A percentile compares a stretch with the other conserved stretches of the same genome.
Evolutionary conservation across 2,329 filamentous ascomycete species (phyloP).

Genomic region (Fusarium cyanostomum): DNA sequence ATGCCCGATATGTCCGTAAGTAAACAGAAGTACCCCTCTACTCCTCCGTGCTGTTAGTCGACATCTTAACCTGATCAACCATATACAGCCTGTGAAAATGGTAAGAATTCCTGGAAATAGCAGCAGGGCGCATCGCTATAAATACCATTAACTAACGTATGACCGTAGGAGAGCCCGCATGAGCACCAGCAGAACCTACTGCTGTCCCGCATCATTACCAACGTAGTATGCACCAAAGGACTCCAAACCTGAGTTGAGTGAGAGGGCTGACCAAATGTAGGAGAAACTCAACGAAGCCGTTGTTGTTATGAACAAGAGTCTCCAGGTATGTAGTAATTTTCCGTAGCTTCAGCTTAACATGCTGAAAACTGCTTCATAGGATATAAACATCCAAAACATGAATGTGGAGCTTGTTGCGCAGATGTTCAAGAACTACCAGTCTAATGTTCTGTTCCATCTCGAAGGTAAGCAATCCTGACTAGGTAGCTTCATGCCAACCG

Average conservation of each 20-base stretch:
- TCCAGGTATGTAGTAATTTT: slow-evolving; percentile 68
- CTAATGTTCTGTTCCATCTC: slow-evolving; percentile 94
- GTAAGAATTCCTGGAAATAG: neutral
- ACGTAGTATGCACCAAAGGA: slow-evolving; percentile 75
- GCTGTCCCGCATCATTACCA: slow-evolving; percentile 94
- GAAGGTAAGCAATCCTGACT: slow-evolving; percentile 71
- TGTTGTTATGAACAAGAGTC: slow-evolving; percentile 88
- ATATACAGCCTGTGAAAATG: slow-evolving; percentile 11
- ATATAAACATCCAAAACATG: slow-evolving; percentile 99
- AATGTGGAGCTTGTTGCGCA: slow-evolving; percentile 97
- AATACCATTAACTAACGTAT: neutral
- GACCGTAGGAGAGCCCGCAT: slow-evolving; percentile 84
- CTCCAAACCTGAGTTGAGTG: neutral
- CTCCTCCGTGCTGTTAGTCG: neutral
- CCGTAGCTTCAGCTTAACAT: neutral
- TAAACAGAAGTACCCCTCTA: slow-evolving; percentile 37
- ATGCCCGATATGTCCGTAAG: slow-evolving; percentile 10
- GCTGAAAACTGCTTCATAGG: slow-evolving; percentile 60
- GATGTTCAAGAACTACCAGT: slow-evolving; percentile 99
- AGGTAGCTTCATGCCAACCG: too few relatives aligned
- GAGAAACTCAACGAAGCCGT: slow-evolving; percentile 98
- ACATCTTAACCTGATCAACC: neutral
- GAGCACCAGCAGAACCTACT: slow-evolving; percentile 96
- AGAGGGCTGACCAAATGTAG: slow-evolving; percentile 56
- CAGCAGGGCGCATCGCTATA: too few relatives aligned